These are phyloP conservation scores for Trichopus zeylanicus DNA, from an alignment of 116 monocot genomes.

Conservation along the genomic window DNA sequence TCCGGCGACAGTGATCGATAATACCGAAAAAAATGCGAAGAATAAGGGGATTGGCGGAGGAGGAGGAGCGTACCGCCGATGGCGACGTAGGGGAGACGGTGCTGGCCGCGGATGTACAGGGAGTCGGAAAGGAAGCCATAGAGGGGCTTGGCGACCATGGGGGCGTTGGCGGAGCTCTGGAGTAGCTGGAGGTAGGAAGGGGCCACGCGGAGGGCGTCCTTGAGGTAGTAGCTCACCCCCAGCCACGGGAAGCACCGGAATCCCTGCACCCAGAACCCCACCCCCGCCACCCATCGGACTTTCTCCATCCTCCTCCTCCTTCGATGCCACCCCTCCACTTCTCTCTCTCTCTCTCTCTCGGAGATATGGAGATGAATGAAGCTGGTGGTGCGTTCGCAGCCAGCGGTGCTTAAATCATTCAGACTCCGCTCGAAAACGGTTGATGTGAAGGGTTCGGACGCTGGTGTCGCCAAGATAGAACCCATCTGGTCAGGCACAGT, in stretches of 20 bases:
- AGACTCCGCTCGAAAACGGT: too few relatives aligned
- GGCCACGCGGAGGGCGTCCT: slow-evolving; percentile 48
- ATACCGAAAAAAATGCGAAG: too few relatives aligned
- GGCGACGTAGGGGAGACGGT: slow-evolving; percentile 79
- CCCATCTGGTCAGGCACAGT: too few relatives aligned
- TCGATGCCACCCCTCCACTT: not conserved
- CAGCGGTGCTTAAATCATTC: too few relatives aligned
- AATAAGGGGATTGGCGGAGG: too few relatives aligned
- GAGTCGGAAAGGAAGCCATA: slow-evolving; percentile 74
- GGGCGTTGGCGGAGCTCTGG: slow-evolving; percentile 52
- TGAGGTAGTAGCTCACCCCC: slow-evolving; percentile 67
- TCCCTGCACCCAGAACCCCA: slow-evolving; percentile 68
- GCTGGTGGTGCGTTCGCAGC: too few relatives aligned
- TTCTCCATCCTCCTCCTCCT: slow-evolving; percentile 4
- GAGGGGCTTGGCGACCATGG: slow-evolving; percentile 80
- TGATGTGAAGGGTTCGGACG: too few relatives aligned
- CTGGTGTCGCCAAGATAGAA: too few relatives aligned
- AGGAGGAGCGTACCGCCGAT: slow-evolving; percentile 49
- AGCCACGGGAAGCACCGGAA: slow-evolving; percentile 81
- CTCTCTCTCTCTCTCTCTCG: too few relatives aligned
- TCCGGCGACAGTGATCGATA: not conserved
- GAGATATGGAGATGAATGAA: too few relatives aligned
- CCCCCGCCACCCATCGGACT: slow-evolving; percentile 29
- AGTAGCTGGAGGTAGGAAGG: slow-evolving; percentile 60
- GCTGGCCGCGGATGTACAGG: slow-evolving; percentile 47